Evolutionary conservation across 1,284 basidiomycete genomes (phyloP).

Genomic region (Rhodotorula sp.): DNA sequence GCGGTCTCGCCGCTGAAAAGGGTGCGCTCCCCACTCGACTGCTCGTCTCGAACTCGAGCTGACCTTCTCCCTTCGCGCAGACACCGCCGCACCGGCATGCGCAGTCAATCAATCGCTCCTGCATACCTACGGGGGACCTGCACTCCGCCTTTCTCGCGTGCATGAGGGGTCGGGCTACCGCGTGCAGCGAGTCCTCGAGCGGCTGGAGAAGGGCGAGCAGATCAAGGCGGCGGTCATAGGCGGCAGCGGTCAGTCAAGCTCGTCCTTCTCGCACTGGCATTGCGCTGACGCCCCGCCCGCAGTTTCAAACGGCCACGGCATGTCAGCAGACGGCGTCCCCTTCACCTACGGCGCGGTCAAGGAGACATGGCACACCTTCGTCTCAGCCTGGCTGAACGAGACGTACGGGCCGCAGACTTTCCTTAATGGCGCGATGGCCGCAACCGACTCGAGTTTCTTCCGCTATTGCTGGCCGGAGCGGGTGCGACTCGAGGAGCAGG

Average conservation of each 20-base stretch:
- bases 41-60: neutral
- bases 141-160: conserved; percentile 9
- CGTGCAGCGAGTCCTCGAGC: conserved; percentile 3
- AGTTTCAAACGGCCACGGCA: conserved; percentile 17
- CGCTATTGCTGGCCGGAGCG: conserved; percentile 17
- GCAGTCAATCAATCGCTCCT: neutral
- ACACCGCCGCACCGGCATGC: neutral
- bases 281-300: neutral
- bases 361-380: conserved; percentile 13
- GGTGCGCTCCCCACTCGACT: neutral
- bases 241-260: conserved; percentile 10
- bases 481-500: neutral
- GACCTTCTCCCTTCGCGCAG: neutral
- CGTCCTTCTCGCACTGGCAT: too few species aligned
- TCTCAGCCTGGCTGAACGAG: neutral
- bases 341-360: conserved; percentile 9
- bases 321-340: neutral
- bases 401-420: neutral
- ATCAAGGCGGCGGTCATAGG: conserved; percentile 12
- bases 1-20: neutral
- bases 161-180: conserved; percentile 19
- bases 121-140: neutral
- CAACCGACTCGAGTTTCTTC: conserved; percentile 18
- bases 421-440: conserved; percentile 14
- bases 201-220: conserved; percentile 7